Base-by-base conservation (phyloP, 257 asterid species). In the Solanum sparsipilum region DNA sequence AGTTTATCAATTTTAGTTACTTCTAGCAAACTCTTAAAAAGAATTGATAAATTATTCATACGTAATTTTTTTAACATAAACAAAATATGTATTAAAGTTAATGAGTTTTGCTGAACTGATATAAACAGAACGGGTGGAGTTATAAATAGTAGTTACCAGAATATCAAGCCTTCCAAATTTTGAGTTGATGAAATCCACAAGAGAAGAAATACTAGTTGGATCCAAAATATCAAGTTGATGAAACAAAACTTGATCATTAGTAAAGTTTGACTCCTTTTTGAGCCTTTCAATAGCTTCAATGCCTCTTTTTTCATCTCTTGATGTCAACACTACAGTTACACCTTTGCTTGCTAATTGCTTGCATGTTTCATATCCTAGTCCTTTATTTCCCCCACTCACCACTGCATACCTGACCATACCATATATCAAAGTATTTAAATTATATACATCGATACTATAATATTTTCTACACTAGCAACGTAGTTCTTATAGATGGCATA, bases 291-390 rank as follows among this genome's bases (percentile, higher is more conserved):
- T 86, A 85, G 94, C 94, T 88, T 91, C 91, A 81, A 90, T 58
- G 1, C 95, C 96, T 83, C 92, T 90, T 78, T 88, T 72, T 63
- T 92, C 93, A 63, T 90, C 91, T 84, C 96, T 92, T 9, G 96
- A 90, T 13, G 94, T 93, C 88, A 92, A 41, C 25, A 92, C 91
- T 78, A 93, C 96, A 7, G 88, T 86, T 31, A 93, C 73, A 4
- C 94, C 96, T 63, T 90, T 86, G 7, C 90, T 90, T 1, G 94
- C 93, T 84, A 93, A 85, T 84, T 93, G 94, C 79, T 76, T 88
- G 88, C 94, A 93, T 84, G 93, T 89, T 88, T 92, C 96, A 7
- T 90, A 89, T 65, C 94, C 95, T 58, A 93, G 91, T 46, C 95
- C 95, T 87, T 91, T 91, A 86, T 92, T 93, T 60, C 89, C 93